Base-by-base conservation (phyloP, 345 rosid genomes). In the Excoecaria agallocha region DNA sequence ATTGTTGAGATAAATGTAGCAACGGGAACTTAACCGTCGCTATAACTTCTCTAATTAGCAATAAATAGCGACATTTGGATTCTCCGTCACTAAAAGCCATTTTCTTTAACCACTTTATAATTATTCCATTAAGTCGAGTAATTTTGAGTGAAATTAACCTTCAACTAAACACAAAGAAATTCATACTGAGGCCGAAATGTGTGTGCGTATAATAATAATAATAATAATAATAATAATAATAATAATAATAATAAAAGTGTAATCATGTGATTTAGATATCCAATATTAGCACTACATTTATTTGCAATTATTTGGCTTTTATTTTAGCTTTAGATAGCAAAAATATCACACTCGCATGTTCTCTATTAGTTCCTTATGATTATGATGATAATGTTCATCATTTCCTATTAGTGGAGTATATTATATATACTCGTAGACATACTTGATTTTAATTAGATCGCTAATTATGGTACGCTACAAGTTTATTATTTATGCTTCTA, bases 241-340 rank as follows among this genome's bases (percentile, higher is more conserved):
- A 20, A n/a, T 65, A 65, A 22, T 65, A 43, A 65, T 22, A 30
- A 65, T 65, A 11, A 37, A 9, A 38, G 17, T 65, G 16, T n/a
- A 65, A 65, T n/a, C 52, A 65, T 41, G 20, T 65, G 69, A 45
- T 39, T 20, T 39, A 64, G 68, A 64, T 64, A 8, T 65, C 69
- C 69, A 65, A 43, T 65, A 65, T 65, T 65, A 8, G 35, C 50
- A 41, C 68, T 39, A 62, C 11, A 30, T 62, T 17, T 4, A 52
- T 4, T 52, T 54, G n/a, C 57, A 54, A 15, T 54, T 54, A 54
- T 54, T 54, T 54, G 17, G 19, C 7, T 12, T 54, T 54, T 54
- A 20, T 54, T n/a, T 54, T 17, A 1, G 20, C 57, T 54, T 54
- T 54, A 16, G 19, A 17, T 54, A 15, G n/a, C 8, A 19, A 5